A percentile compares a stretch with the other conserved stretches of the same genome.
Conservation (phyloP, 2,329 filamentous ascomycete genomes). For the Pezicula neosporulosa region DNA sequence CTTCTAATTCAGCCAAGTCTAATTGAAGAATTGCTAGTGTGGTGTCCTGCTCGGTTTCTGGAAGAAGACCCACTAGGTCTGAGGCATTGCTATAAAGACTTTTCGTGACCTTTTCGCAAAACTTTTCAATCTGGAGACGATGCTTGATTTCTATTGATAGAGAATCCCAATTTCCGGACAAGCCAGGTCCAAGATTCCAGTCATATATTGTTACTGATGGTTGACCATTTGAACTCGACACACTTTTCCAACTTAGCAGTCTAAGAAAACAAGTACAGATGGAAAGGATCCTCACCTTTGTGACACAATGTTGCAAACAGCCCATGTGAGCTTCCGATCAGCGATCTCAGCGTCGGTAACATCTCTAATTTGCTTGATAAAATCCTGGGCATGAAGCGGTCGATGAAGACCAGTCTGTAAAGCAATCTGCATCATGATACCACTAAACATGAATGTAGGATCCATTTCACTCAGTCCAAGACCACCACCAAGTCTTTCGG, state of each 20-base stretch:
- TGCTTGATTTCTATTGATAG: conserved; percentile 46
- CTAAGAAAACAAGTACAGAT: not conserved
- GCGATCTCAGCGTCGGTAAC: conserved; percentile 12
- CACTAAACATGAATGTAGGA: conserved; percentile 23
- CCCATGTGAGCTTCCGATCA: conserved; percentile 65
- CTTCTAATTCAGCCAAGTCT: conserved; percentile 39
- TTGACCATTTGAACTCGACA: conserved; percentile 65
- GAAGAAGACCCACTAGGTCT: conserved; percentile 34
- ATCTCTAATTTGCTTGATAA: conserved; percentile 8
- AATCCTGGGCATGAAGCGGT: conserved; percentile 14
- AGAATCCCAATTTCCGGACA: conserved; percentile 36
- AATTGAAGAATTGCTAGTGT: conserved; percentile 40
- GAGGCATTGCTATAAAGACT: conserved; percentile 53
- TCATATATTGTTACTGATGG: conserved; percentile 60
- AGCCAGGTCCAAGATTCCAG: conserved; percentile 47
- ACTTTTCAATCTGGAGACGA: conserved; percentile 51
- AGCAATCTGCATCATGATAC: conserved; percentile 26
- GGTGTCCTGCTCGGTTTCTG: conserved; percentile 37
- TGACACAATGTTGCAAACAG: conserved; percentile 64
- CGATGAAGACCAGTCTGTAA: conserved; percentile 25
- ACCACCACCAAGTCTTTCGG: not conserved
- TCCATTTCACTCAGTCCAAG: conserved; percentile 11
- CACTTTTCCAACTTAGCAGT: conserved; percentile 31
- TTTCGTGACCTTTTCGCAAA: conserved; percentile 53
- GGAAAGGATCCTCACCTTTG: conserved; percentile 47